Base-by-base conservation (phyloP, 225 moss, liverwort and hornwort genomes). In the Pseudoscleropodium purum region DNA sequence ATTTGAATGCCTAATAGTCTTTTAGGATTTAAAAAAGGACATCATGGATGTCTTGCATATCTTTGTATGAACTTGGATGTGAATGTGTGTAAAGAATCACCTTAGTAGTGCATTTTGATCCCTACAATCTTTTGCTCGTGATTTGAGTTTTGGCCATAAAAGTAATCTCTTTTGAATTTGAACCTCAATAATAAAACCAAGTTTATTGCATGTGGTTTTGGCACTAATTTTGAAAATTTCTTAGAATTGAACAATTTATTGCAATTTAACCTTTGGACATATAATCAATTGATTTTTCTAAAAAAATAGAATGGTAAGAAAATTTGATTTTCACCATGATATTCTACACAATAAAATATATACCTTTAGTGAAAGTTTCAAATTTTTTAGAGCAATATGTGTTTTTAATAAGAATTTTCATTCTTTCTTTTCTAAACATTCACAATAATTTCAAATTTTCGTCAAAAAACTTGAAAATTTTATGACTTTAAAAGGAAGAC, bases 41-140 rank as follows among this genome's bases (percentile, higher is more conserved):
- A n/a, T 69, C 13, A n/a, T 13, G 1, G 68, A 1, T 12, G 68
- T 68, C n/a, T 12, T 68, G 12, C n/a, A 68, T n/a, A 68, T 23
- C 6, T 13, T 2, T 70, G 4, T 39, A 26, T 39, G 26, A 70
- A 25, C 25, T 39, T 39, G 1, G 8, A 26, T 41, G 25, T 14
- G 9, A 72, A 15, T 41, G 15, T 26, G 27, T 72, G 3, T 1
- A 26, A 72, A 9, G 15, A 41, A 9, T 6, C 26, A 72, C 9
- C 15, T 72, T 41, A 2, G 2, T 13, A 15, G 8, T 25, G 27
- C 43, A 73, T 5, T 43, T 43, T 3, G 10, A 43, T 3, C 27
- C 16, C 9, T 41, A 15, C 5, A 72, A 41, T 0, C 27, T 0
- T 2, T 41, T 8, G 5, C 15, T 45, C 5, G 18, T 18, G 3